Base-by-base conservation (phyloP, 306 rosid genomes). In the Prunus mongolica region DNA sequence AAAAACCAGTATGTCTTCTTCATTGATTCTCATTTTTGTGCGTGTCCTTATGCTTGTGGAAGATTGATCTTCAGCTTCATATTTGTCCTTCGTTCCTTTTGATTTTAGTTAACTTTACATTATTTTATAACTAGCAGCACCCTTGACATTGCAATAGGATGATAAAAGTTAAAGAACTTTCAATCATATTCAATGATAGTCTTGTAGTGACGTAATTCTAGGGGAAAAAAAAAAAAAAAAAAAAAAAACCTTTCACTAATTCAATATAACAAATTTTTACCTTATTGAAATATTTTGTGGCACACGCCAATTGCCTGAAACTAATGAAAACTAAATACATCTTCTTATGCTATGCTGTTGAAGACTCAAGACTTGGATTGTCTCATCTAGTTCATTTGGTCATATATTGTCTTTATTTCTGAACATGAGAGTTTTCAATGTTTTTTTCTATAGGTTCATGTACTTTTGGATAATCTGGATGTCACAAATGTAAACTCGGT, bases 1-100 rank as follows among this genome's bases (percentile, higher is more conserved):
- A 95, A 55, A 95, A 95, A 83, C 98, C 98, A 64, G 97, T 92
- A 80, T 76, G 92, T 74, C 69, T 58, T 22, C 69, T 8, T 65
- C 10, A 66, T 62, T 46, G 22, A 27, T 46, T 52, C 49, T 51
- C 72, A 50, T n/a, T 44, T 28, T 54, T 32, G 14, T 24, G 34
- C 20, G 6, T 5, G 20, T 57, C 25, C 44, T 3, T 34, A 12
- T 18, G 19, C 46, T 30, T 41, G 0, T 2, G 67, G 76, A 8
- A 38, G 1, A 38, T 13, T 45, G 20, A 55, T 20, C 25, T 20
- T 55, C 30, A 19, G 75, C 22, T 32, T 2, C 44, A 14, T 30
- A 2, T 25, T 49, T 50, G 22, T 2, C 45, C 46, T 4, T 8
- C 0, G 18, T 27, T 8, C 0, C 4, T 27, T 54, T 19, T 19